Conservation (phyloP, 495 filamentous ascomycete genomes). For the Cryomyces minteri region DNA sequence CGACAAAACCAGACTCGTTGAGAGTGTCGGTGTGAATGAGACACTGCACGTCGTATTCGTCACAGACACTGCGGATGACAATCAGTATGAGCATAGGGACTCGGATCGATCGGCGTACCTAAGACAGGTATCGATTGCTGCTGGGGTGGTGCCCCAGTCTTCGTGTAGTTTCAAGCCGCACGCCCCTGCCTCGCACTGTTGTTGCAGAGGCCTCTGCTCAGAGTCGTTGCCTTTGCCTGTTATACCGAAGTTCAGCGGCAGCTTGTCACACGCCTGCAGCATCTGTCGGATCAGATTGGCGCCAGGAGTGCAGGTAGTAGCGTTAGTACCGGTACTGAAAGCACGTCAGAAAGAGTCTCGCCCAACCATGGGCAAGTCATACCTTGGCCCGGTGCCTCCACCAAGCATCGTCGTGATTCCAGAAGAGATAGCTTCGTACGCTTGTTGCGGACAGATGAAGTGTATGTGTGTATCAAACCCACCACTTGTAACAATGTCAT, state of each 20-base stretch:
- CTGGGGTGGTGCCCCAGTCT: conserved; percentile 89
- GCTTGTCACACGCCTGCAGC: conserved; percentile 70
- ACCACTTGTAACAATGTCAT: conserved; percentile 84
- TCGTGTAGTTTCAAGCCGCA: conserved; percentile 93
- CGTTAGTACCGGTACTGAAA: conserved; percentile 74
- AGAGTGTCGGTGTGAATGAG: conserved; percentile 97
- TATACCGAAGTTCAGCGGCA: conserved; percentile 88
- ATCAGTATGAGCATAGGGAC: background rate
- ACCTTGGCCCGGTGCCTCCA: conserved; percentile 81
- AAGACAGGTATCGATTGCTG: conserved; percentile 84
- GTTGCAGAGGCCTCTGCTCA: conserved; percentile 46
- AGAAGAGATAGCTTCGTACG: conserved; percentile 64
- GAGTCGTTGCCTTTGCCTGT: conserved; percentile 95
- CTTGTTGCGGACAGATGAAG: conserved; percentile 94
- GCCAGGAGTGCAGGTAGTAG: conserved; percentile 89
- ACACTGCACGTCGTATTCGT: conserved; percentile 81
- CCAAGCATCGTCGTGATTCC: conserved; percentile 88
- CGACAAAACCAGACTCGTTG: conserved; percentile 94
- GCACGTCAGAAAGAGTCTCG: conserved; percentile 3
- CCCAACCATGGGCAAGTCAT: conserved; percentile 5
- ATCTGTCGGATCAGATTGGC: conserved; percentile 74
- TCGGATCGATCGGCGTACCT: conserved; percentile 2
- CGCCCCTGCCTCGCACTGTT: conserved; percentile 70
- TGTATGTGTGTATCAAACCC: conserved; percentile 91
- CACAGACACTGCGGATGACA: conserved; percentile 39